phyloP scores from a whole-genome alignment of 75 land plant species.

The Picea glauca region DNA sequence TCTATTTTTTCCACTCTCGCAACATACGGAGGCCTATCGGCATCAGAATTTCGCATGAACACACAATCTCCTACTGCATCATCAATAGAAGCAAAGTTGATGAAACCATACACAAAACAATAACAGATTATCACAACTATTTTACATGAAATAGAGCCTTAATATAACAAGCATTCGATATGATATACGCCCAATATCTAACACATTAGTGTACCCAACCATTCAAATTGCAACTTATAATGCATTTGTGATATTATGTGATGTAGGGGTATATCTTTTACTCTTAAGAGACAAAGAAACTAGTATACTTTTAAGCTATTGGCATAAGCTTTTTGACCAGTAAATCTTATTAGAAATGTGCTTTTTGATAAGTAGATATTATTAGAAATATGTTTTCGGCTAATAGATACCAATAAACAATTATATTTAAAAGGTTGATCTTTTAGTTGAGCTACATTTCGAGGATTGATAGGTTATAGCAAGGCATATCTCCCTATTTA shows the following conservation, averaged over 20 bases:
- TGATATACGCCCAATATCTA: background rate
- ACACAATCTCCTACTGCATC: conserved; percentile 46
- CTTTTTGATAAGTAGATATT: no score
- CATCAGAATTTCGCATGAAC: conserved; percentile 38
- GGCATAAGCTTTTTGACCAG: no score
- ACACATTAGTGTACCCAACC: background rate
- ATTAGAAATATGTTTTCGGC: background rate
- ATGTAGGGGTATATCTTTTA: no score
- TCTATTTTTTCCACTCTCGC: conserved; percentile 48
- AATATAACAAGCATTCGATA: background rate
- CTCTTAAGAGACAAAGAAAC: no score
- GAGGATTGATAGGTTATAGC: no score
- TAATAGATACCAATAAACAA: background rate
- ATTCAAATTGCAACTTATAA: background rate
- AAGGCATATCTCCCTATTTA: no score
- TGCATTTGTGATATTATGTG: background rate
- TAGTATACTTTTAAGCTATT: no score
- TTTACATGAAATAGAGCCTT: background rate
- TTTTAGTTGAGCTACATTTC: background rate
- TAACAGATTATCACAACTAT: background rate
- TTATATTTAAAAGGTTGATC: background rate
- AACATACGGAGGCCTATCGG: conserved; percentile 50
- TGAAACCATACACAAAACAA: conserved; percentile 1
- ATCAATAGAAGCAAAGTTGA: background rate
- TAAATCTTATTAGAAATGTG: no score